These are phyloP conservation scores for Pleurostoma richardsiae DNA, from an alignment of 2,329 filamentous ascomycete genomes.

Conservation along the genomic window DNA sequence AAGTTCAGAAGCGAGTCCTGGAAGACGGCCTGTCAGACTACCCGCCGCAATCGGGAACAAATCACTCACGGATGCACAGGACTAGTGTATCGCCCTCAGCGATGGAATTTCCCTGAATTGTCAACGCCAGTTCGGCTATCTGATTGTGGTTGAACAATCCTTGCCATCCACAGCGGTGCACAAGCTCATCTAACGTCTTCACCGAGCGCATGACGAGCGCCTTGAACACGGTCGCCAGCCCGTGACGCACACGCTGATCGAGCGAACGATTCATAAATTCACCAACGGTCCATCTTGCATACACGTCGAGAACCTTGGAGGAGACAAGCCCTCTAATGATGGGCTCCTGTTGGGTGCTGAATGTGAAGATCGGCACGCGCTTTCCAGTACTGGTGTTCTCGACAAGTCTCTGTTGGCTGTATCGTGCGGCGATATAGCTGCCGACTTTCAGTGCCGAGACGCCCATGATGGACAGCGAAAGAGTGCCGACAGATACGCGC, in stretches of 20 bases:
- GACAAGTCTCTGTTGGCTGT: not conserved
- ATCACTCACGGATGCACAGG: not conserved
- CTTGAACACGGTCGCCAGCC: constrained; percentile 1
- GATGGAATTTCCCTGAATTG: not conserved
- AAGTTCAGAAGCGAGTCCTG: constrained; percentile 1
- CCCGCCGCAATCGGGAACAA: not conserved
- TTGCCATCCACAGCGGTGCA: constrained; percentile 1
- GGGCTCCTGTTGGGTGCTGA: constrained; percentile 1
- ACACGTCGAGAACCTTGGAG: constrained; percentile 1
- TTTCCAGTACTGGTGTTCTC: constrained; percentile 1
- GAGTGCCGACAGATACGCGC: constrained; percentile 17
- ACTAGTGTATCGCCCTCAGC: not conserved
- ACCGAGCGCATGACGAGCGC: constrained; percentile 1
- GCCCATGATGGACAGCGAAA: constrained; percentile 14
- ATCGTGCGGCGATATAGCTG: constrained; percentile 1
- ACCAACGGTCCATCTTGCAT: constrained; percentile 1
- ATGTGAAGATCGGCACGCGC: constrained; percentile 1
- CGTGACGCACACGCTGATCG: not conserved
- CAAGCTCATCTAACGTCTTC: constrained; percentile 1
- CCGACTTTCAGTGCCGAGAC: constrained; percentile 9
- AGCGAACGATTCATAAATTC: not conserved
- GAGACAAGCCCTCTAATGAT: constrained; percentile 1
- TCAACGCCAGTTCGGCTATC: not conserved
- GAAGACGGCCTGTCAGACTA: not conserved
- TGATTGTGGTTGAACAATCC: constrained; percentile 1